Conservation (phyloP, 495 filamentous ascomycete species). For the Astrothelium macrocarpum region DNA sequence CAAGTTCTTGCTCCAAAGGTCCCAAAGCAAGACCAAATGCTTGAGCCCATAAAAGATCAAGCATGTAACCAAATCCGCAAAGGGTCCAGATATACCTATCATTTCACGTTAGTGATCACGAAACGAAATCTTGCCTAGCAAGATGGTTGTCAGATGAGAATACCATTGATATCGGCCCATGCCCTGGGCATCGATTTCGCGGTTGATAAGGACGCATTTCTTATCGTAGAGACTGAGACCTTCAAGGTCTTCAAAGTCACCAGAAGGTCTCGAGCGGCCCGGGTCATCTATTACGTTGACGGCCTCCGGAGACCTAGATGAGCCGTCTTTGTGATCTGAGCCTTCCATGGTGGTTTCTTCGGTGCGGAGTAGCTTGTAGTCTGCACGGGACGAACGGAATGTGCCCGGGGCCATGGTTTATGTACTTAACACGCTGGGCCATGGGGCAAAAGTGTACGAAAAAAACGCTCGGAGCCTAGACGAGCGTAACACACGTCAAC, state of each 20-base stretch:
- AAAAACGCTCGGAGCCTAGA: background rate
- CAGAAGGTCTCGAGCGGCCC: background rate
- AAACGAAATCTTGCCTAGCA: background rate
- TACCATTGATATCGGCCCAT: slow-evolving; percentile 44
- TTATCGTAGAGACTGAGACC: slow-evolving; percentile 34
- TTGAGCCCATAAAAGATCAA: slow-evolving; percentile 43
- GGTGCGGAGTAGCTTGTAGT: background rate
- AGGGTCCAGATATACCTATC: slow-evolving; percentile 2
- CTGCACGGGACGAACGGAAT: background rate
- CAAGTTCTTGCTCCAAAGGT: slow-evolving; percentile 38
- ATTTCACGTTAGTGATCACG: background rate
- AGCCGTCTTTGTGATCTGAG: background rate
- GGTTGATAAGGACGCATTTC: slow-evolving; percentile 38
- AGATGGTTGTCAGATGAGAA: background rate
- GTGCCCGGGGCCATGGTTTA: background rate
- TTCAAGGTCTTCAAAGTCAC: slow-evolving; percentile 11
- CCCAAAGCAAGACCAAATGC: slow-evolving; percentile 40
- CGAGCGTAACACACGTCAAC: background rate
- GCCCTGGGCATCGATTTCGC: slow-evolving; percentile 39
- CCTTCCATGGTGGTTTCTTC: background rate
- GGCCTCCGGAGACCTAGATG: background rate
- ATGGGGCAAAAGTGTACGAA: background rate
- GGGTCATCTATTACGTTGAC: background rate
- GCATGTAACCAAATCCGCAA: slow-evolving; percentile 40
- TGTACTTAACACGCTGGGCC: background rate